Evolutionary conservation across 2,329 filamentous ascomycete genomes (phyloP), one percentile per base, ranked within the genome.

Genomic region (Monosporascus sp.): DNA sequence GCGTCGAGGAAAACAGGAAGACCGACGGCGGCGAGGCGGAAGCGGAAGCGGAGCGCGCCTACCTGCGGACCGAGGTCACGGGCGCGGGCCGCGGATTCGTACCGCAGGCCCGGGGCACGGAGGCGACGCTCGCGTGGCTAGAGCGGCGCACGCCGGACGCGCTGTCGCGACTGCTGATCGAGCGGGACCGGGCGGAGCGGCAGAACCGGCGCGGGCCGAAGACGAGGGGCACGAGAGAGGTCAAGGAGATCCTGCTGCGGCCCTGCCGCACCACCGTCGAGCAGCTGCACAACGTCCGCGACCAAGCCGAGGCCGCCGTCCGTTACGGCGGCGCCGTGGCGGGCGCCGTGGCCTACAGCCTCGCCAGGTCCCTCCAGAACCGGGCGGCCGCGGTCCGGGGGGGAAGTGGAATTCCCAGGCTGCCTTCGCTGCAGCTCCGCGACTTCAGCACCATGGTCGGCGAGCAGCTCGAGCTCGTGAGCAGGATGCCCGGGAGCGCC

Each of bases 211-310:
- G 37, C 8, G 57, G 56, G 2, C 59, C 59, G 2, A 58, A 36
- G 49, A 60, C 56, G 20, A 55, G 54, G 42, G 60, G 56, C 2
- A 62, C 51, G 2, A 45, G 38, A 17, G 57, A 64, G 48, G 55
- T 62, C 1, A 57, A 60, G 42, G 11, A 15, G 7, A 55, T 63
- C 9, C 57, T 64, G 3, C 53, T 48, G 1, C 44, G 57, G 22
- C 62, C 64, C 34, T 60, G 55, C 39, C 47, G 52, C 3, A 51
- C 49, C 15, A 50, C 55, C 0, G 52, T 64, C 14, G 53, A 58
- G 49, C 31, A 56, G n/a, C 42, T 63, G 1, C 49, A 62, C 20
- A 27, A 34, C 7, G 57, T 52, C 2, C 46, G 52, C 20, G 36
- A 45, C 27, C 53, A 58, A 20, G 57, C 58, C 9, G 61, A 60